Conservation (phyloP, 257 asterid genomes). For the Rhazya stricta region DNA sequence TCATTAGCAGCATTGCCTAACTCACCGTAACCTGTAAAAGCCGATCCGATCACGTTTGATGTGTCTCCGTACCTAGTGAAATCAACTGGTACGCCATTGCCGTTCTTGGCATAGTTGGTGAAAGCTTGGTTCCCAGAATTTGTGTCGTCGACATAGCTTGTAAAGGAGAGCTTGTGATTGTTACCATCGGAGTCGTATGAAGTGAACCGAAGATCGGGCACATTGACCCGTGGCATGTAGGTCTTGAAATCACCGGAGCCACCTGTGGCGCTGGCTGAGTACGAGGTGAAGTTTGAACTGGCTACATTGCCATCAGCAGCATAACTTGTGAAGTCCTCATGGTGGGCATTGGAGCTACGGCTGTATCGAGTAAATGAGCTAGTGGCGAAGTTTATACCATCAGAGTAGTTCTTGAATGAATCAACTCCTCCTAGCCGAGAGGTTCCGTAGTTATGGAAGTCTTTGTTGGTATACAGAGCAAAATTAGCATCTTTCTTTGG, state of each 20-base stretch:
- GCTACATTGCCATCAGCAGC: constrained; percentile 72
- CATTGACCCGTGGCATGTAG: constrained; percentile 65
- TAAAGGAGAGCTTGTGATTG: constrained; percentile 50
- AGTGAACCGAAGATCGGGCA: constrained; percentile 62
- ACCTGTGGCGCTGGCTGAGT: constrained; percentile 49
- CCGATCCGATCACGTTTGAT: constrained; percentile 68
- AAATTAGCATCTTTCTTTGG: constrained; percentile 47
- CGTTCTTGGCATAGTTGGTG: constrained; percentile 52
- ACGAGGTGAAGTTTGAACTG: constrained; percentile 59
- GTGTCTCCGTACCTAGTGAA: constrained; percentile 57
- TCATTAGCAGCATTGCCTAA: constrained; percentile 61
- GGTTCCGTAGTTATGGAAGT: constrained; percentile 51
- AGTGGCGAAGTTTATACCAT: constrained; percentile 55
- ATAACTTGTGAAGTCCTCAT: constrained; percentile 55
- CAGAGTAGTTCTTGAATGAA: constrained; percentile 65
- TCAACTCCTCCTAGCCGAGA: constrained; percentile 53
- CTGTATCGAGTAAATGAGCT: constrained; percentile 57
- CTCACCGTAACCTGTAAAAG: constrained; percentile 56
- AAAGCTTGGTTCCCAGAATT: constrained; percentile 70
- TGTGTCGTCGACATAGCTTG: constrained; percentile 58
- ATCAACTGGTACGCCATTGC: constrained; percentile 49
- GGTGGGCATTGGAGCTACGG: constrained; percentile 52
- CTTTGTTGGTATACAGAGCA: constrained; percentile 47
- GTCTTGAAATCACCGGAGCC: constrained; percentile 60
- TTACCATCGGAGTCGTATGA: constrained; percentile 62